Evolutionary conservation across 352 stramenopile genomes (phyloP), one percentile per base, ranked within the genome.

Genomic region (Globisporangium abappressorium): DNA sequence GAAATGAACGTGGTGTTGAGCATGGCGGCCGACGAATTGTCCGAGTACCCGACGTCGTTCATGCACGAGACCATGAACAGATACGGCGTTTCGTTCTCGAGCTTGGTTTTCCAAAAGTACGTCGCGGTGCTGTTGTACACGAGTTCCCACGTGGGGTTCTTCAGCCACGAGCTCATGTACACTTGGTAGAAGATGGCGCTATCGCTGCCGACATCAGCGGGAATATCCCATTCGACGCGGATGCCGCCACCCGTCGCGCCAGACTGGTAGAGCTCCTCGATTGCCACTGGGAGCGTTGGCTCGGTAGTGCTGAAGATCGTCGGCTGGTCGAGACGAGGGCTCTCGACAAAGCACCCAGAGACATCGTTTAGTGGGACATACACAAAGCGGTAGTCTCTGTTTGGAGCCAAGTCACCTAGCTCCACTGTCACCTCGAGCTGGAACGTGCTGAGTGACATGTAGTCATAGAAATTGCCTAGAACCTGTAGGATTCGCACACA

Each of bases 221-320:
- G 83, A 1, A 70, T 38, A 12, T 82, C 68, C 68, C 83, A 79
- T 30, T 69, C 65, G 4, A 91, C 63, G 8, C 74, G 60, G 51
- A 90, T 85, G 1, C 83, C 79, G 24, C 83, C 78, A 6, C 83
- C 83, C 3, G 83, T 91, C 1, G 74, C 69, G 15, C 73, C 70
- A n/a, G 49, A 70, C 30, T 84, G 77, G 55, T 59, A 61, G n/a
- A 91, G 70, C 0, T 15, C 49, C 18, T 72, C 60, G 18, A 88
- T 70, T 0, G 33, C n/a, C 14, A 53, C 66, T 11, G 83, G 71
- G 0, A 61, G 30, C 5, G 72, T 76, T 4, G 79, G 49, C 0
- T 30, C 15, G 0, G 24, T 69, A 0, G 83, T 91, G 11, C 14
- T 38, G 57, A 84, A 86, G 0, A 57, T 18, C 3, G 43, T 41